These are phyloP conservation scores for Albugo candida DNA, from an alignment of 352 stramenopile genomes.

Conservation along the genomic window DNA sequence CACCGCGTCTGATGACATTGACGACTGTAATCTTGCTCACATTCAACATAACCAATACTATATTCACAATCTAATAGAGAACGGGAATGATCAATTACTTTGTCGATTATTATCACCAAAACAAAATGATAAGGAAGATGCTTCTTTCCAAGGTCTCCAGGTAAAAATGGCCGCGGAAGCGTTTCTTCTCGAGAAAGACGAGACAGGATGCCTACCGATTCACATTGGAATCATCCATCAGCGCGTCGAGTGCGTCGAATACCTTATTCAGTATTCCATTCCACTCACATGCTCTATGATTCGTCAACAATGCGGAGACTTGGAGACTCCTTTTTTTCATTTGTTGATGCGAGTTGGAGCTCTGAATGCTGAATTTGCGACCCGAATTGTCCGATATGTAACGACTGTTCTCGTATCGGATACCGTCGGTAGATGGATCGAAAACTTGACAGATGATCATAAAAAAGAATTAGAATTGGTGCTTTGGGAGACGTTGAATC, in stretches of 20 bases:
- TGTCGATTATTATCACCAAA: too few species aligned
- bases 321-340: slow-evolving; percentile 47
- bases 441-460: slow-evolving; percentile 12
- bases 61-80: too few species aligned
- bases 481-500: slow-evolving; percentile 27
- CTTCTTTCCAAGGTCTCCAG: too few species aligned
- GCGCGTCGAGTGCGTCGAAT: slow-evolving; percentile 15
- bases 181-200: slow-evolving; percentile 53
- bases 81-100: too few species aligned
- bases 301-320: slow-evolving; percentile 35
- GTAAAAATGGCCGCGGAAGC: slow-evolving; percentile 21
- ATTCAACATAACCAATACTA: too few species aligned
- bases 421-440: background rate
- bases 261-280: slow-evolving; percentile 40
- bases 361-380: slow-evolving; percentile 28
- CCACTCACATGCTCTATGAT: slow-evolving; percentile 46
- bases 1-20: too few species aligned
- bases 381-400: slow-evolving; percentile 11
- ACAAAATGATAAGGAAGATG: too few species aligned
- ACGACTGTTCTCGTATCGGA: background rate
- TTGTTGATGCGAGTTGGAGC: slow-evolving; percentile 41
- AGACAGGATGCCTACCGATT: slow-evolving; percentile 65
- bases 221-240: slow-evolving; percentile 54
- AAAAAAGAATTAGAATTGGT: slow-evolving; percentile 9
- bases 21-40: too few species aligned